These are phyloP conservation scores for Colletotrichum liaoningense DNA, from an alignment of 2,329 filamentous ascomycete genomes.

Conservation along the genomic window DNA sequence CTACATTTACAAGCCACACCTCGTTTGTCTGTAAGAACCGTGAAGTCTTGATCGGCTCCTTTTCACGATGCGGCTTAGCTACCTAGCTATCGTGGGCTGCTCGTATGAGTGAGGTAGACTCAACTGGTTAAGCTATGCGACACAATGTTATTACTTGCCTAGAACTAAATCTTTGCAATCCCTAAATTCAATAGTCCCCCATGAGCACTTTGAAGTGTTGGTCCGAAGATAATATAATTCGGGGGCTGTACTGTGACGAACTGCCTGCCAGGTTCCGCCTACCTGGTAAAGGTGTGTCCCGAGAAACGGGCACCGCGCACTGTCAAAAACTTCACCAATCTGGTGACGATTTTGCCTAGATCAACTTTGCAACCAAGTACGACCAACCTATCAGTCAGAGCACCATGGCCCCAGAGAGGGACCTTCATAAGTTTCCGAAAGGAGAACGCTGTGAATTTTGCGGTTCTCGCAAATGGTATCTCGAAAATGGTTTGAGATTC, in stretches of 20 bases:
- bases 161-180: background rate
- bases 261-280: background rate
- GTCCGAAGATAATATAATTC: background rate
- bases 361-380: background rate
- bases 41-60: background rate
- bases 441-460: constrained; percentile 72
- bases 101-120: too few relatives aligned
- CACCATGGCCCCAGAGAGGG: constrained; percentile 53
- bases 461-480: constrained; percentile 77
- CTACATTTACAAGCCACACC: background rate
- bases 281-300: background rate
- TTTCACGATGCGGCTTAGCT: background rate
- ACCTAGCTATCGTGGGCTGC: too few relatives aligned
- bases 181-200: background rate
- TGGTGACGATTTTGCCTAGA: constrained; percentile 1
- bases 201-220: background rate
- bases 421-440: constrained; percentile 62
- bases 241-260: background rate
- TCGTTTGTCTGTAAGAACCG: background rate
- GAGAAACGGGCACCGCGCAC: background rate
- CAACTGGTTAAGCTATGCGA: background rate
- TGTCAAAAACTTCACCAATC: constrained; percentile 12
- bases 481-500: constrained; percentile 81
- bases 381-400: background rate
- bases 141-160: background rate